These are phyloP conservation scores for Limnanthes douglasii DNA, from an alignment of 345 rosid species.

Conservation along the genomic window DNA sequence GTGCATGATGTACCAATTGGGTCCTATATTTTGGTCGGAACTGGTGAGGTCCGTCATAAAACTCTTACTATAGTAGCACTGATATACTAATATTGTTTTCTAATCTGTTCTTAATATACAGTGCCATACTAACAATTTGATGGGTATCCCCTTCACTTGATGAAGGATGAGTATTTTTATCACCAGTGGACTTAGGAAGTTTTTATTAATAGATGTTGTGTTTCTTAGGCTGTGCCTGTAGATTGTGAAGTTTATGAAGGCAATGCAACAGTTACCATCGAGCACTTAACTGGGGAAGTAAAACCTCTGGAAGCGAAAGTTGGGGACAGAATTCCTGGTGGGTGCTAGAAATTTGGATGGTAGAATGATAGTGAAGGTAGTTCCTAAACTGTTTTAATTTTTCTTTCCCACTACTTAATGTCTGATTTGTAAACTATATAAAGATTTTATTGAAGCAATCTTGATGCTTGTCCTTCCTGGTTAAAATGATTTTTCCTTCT, in stretches of 20 bases:
- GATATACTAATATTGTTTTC: no score
- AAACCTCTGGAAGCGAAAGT: constrained; percentile 79
- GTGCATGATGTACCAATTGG: constrained; percentile 80
- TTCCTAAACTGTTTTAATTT: constrained; percentile 1
- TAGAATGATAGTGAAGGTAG: constrained; percentile 83
- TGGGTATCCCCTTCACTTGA: neutral
- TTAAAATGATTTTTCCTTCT: constrained; percentile 3
- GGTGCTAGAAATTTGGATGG: constrained; percentile 97
- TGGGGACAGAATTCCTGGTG: constrained; percentile 89
- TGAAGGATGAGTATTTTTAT: neutral
- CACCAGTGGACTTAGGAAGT: no score
- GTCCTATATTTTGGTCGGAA: constrained; percentile 74
- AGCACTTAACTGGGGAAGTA: constrained; percentile 94
- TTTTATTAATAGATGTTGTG: no score
- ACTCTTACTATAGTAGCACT: no score
- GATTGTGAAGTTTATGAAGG: constrained; percentile 92
- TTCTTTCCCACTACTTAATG: constrained; percentile 3
- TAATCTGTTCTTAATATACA: neutral
- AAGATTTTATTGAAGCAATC: constrained; percentile 1
- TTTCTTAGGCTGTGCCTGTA: constrained; percentile 76
- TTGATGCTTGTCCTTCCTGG: neutral
- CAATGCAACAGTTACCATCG: constrained; percentile 81
- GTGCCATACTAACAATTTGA: neutral
- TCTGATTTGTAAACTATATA: neutral
- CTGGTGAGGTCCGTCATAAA: constrained; percentile 87